Evolutionary conservation across 2,329 filamentous ascomycete genomes (phyloP).

Genomic region (Cercospora brassicicola): DNA sequence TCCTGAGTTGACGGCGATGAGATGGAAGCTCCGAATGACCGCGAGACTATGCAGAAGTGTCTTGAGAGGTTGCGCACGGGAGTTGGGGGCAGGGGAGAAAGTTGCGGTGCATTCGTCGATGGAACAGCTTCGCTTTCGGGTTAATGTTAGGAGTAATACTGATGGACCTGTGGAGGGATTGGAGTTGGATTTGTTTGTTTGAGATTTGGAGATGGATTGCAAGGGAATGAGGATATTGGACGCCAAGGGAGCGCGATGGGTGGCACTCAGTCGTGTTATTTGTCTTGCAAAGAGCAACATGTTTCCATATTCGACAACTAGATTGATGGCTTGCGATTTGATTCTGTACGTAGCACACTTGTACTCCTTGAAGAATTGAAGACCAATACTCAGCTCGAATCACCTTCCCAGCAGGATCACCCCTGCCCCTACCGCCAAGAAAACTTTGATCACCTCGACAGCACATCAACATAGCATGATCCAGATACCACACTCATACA

Average conservation of each 20-base stretch:
- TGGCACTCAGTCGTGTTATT: neutral
- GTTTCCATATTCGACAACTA: neutral
- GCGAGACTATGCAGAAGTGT: neutral
- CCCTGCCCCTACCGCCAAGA: neutral
- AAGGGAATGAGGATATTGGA: neutral
- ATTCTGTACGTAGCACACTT: neutral
- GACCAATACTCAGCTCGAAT: neutral
- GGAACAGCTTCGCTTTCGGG: neutral
- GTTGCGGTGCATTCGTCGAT: neutral
- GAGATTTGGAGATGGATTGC: neutral
- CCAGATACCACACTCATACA: neutral
- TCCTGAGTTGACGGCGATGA: neutral
- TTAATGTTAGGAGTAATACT: neutral
- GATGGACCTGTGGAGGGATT: neutral
- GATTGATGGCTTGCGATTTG: neutral
- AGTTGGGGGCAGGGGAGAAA: neutral
- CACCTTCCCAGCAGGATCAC: neutral
- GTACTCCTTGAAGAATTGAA: neutral
- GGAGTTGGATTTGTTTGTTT: neutral
- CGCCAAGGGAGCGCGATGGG: neutral
- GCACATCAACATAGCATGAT: too few relatives aligned
- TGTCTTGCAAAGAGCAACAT: neutral
- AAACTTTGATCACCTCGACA: neutral
- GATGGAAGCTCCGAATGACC: neutral
- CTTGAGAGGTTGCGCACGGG: neutral